Conservation (phyloP, 1,284 basidiomycete species). For the Volvariella volvacea region DNA sequence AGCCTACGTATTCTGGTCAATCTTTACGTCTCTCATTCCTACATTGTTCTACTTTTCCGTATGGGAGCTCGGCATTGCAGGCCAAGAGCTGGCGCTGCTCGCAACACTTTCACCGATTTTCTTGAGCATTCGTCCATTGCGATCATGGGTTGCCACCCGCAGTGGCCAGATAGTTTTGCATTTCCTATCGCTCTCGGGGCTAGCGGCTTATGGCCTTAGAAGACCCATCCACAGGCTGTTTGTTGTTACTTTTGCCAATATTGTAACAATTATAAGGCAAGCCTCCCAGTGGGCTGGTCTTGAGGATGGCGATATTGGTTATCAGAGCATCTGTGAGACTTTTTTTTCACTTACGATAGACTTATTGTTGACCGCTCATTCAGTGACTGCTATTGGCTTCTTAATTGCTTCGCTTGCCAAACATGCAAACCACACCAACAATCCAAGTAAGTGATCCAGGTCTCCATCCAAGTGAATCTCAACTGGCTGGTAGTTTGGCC, state of each 20-base stretch:
- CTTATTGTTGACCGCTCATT: conserved; percentile 1
- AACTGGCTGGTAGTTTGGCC: conserved; percentile 61
- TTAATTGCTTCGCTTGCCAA: conserved; percentile 68
- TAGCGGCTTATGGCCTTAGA: conserved; percentile 53
- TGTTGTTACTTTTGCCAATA: conserved; percentile 50
- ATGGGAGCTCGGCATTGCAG: conserved; percentile 81
- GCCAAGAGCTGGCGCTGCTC: conserved; percentile 67
- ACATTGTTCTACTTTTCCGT: conserved; percentile 91
- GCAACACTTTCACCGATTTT: conserved; percentile 63
- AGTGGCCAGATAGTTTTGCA: conserved; percentile 17
- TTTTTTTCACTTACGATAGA: background rate
- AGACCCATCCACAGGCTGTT: conserved; percentile 52
- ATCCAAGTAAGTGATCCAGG: conserved; percentile 59
- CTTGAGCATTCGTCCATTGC: conserved; percentile 35
- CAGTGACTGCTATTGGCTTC: conserved; percentile 67
- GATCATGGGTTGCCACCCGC: conserved; percentile 9
- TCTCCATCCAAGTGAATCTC: no score
- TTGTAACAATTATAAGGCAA: conserved; percentile 43
- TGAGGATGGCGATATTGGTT: conserved; percentile 31
- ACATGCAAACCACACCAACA: conserved; percentile 74
- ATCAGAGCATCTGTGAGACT: conserved; percentile 54
- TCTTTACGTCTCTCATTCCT: conserved; percentile 77
- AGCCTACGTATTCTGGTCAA: conserved; percentile 88
- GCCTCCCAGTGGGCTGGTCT: conserved; percentile 50
- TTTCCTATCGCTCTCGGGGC: conserved; percentile 47